Evolutionary conservation across 2,329 filamentous ascomycete genomes (phyloP).

Genomic region (Akanthomyces muscarius): DNA sequence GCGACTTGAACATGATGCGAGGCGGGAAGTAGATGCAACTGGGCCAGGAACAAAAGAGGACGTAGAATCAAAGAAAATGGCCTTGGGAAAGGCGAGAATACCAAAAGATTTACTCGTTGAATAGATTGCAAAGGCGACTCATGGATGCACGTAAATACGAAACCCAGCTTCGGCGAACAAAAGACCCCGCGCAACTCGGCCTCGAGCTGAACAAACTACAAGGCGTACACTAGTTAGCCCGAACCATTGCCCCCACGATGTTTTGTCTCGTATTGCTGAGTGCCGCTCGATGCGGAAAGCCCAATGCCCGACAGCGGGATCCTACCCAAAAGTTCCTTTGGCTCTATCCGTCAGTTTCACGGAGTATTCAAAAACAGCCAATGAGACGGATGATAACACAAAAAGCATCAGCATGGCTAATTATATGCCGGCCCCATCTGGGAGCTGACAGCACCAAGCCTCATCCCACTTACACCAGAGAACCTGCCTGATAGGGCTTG

Average conservation of each 20-base stretch:
- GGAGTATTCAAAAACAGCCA: not conserved
- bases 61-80: too few relatives aligned
- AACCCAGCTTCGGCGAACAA: not conserved
- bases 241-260: not conserved
- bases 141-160: not conserved
- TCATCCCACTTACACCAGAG: not conserved
- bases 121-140: not conserved
- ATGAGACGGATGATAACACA: not conserved
- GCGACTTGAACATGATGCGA: too few relatives aligned
- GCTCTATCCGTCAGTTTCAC: not conserved
- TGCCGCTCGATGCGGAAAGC: not conserved
- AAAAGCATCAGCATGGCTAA: not conserved
- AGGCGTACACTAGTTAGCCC: too few relatives aligned
- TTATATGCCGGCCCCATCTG: too few relatives aligned
- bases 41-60: not conserved
- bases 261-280: not conserved
- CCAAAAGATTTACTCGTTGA: not conserved
- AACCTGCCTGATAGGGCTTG: not conserved
- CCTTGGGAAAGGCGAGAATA: not conserved
- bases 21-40: not conserved
- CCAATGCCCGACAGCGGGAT: not conserved
- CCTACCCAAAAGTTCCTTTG: not conserved
- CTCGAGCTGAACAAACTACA: not conserved
- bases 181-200: not conserved
- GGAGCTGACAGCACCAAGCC: not conserved